Percentiles rank a stretch among this genome's conserved stretches.
phyloP scores from a whole-genome alignment of 2,329 filamentous ascomycete genomes.

The Teratosphaeriaceae sp. region DNA sequence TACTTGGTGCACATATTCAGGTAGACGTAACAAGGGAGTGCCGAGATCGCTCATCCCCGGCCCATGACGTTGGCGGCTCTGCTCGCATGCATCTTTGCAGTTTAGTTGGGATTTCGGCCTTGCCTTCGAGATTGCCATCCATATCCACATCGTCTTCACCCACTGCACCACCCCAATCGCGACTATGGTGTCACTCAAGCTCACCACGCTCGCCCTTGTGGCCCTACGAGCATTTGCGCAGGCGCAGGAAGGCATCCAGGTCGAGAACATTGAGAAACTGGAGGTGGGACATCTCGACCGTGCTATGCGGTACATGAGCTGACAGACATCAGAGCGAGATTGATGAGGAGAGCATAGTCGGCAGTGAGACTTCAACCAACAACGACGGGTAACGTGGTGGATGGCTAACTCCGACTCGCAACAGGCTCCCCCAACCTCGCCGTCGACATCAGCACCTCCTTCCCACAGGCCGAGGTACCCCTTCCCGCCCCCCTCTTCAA shows the following conservation, averaged over 20 bases:
- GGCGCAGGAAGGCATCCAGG: conserved; percentile 25
- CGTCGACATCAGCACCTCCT: conserved; percentile 51
- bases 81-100: not conserved
- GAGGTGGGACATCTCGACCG: conserved; percentile 20
- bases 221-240: conserved; percentile 61
- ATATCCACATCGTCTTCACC: not conserved
- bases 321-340: conserved; percentile 9
- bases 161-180: not conserved
- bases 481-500: too few relatives aligned
- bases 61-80: not conserved
- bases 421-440: conserved; percentile 53
- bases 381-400: too few relatives aligned
- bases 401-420: too few relatives aligned
- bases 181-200: conserved; percentile 65
- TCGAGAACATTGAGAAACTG: conserved; percentile 16
- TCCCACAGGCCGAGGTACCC: conserved; percentile 64
- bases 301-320: too few relatives aligned
- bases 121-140: not conserved
- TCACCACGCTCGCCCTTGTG: conserved; percentile 64
- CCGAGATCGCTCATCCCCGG: too few relatives aligned
- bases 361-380: too few relatives aligned
- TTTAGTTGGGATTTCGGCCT: not conserved
- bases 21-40: too few relatives aligned
- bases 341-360: conserved; percentile 26
- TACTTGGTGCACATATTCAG: too few relatives aligned